Conservation (phyloP, 2,329 filamentous ascomycete species). For the Aureobasidium sp. region DNA sequence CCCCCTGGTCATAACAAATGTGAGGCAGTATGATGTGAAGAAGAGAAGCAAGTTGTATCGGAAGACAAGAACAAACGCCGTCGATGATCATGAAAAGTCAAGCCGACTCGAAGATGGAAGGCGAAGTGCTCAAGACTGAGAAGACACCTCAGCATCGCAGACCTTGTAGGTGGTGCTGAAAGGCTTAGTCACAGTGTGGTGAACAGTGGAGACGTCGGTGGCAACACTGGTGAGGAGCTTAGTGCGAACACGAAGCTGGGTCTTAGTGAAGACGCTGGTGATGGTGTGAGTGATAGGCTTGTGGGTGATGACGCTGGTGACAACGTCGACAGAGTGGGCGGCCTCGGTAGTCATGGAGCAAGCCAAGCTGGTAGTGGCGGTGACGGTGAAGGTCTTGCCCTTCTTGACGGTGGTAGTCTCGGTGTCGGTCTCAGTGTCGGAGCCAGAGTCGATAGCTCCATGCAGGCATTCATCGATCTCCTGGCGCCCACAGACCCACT, state of each 20-base stretch:
- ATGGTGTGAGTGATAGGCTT: not conserved
- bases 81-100: not conserved
- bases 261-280: not conserved
- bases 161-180: not conserved
- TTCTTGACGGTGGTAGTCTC: not conserved
- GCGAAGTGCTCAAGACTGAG: not conserved
- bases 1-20: not conserved
- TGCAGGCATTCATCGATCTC: not conserved
- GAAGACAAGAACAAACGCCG: not conserved
- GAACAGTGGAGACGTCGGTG: not conserved
- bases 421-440: not conserved
- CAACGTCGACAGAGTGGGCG: not conserved
- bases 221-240: not conserved
- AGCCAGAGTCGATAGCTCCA: not conserved
- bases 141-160: not conserved
- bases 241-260: not conserved
- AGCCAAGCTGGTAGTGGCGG: not conserved
- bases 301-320: not conserved
- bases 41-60: not conserved
- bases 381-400: not conserved
- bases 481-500: not conserved
- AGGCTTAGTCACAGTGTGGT: not conserved
- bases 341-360: not conserved
- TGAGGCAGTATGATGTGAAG: not conserved
- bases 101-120: not conserved